Evolutionary conservation across 2,329 filamentous ascomycete genomes (phyloP).

Genomic region (Microthyrium microscopicum): DNA sequence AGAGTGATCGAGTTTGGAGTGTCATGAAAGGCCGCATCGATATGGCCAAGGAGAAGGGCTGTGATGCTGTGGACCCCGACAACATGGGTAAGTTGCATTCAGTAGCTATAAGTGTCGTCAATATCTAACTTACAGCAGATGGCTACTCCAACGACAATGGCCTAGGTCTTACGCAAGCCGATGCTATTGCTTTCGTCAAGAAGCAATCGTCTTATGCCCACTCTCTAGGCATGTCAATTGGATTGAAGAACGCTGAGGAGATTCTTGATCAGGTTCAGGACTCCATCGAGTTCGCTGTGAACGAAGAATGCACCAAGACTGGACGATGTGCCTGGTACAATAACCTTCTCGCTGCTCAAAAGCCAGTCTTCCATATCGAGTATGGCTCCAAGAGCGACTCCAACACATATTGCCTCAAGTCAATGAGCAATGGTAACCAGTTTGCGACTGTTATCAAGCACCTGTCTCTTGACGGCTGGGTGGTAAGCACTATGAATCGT

Average conservation of each 20-base stretch:
- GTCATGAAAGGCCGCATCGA: slow-evolving; percentile 15
- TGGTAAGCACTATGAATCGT: no score
- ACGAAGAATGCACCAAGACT: slow-evolving; percentile 50
- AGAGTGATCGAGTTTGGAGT: slow-evolving; percentile 12
- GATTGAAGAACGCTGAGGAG: slow-evolving; percentile 50
- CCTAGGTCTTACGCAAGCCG: slow-evolving; percentile 4
- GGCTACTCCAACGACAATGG: slow-evolving; percentile 24
- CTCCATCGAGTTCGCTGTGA: slow-evolving; percentile 48
- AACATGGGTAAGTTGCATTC: slow-evolving; percentile 10
- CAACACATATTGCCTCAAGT: slow-evolving; percentile 10
- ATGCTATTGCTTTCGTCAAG: slow-evolving; percentile 5
- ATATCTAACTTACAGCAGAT: slow-evolving; percentile 12
- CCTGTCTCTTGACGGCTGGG: slow-evolving; percentile 46
- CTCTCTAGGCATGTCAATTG: slow-evolving; percentile 32
- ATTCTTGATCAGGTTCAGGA: slow-evolving; percentile 37
- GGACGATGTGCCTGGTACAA: slow-evolving; percentile 41
- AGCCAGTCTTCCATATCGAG: slow-evolving; percentile 60
- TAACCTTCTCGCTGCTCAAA: slow-evolving; percentile 40
- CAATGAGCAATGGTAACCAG: slow-evolving; percentile 21
- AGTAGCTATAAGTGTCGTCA: neutral
- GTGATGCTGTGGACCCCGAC: slow-evolving; percentile 18
- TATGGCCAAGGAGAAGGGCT: slow-evolving; percentile 16
- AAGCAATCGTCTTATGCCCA: slow-evolving; percentile 4
- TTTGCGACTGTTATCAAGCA: slow-evolving; percentile 53
- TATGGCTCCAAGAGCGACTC: slow-evolving; percentile 33